These are phyloP conservation scores for Yamadazyma pseudoaaseri DNA, from an alignment of 1,139 yeast species.

Conservation along the genomic window DNA sequence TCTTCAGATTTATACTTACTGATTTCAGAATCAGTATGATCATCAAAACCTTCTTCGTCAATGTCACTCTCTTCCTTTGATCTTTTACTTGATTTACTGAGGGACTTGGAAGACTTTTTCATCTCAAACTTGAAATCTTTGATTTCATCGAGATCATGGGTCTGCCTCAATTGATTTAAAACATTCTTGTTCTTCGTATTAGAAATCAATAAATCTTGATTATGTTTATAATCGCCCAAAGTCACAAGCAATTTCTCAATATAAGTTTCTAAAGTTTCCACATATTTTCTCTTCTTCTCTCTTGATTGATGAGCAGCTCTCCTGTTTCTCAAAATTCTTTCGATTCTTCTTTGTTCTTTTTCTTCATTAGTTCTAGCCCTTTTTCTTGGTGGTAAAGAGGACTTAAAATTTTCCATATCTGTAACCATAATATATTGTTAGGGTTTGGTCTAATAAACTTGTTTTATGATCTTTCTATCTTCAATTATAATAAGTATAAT, in stretches of 20 bases:
- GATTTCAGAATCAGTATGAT: neutral
- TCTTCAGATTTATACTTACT: neutral
- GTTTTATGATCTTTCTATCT: neutral
- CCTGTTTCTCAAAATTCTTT: constrained; percentile 87
- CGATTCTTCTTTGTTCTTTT: constrained; percentile 93
- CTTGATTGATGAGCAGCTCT: constrained; percentile 98
- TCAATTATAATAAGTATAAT: neutral
- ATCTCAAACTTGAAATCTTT: constrained; percentile 11
- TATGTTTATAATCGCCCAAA: constrained; percentile 17
- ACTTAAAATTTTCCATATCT: constrained; percentile 21
- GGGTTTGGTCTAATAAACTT: neutral
- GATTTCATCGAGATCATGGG: constrained; percentile 9
- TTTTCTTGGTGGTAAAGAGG: constrained; percentile 85
- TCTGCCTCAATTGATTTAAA: constrained; percentile 5
- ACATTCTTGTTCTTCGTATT: constrained; percentile 4
- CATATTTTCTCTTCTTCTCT: constrained; percentile 92
- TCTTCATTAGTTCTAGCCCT: constrained; percentile 96
- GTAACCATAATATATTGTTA: neutral
- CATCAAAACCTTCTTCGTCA: neutral
- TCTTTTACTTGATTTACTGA: neutral
- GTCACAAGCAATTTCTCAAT: constrained; percentile 50
- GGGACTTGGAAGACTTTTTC: constrained; percentile 2
- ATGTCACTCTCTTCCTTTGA: constrained; percentile 1
- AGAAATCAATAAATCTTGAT: constrained; percentile 11
- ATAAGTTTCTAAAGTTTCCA: constrained; percentile 76